Base-by-base conservation (phyloP, 2,329 filamentous ascomycete species). In the Colletotrichum sp. region DNA sequence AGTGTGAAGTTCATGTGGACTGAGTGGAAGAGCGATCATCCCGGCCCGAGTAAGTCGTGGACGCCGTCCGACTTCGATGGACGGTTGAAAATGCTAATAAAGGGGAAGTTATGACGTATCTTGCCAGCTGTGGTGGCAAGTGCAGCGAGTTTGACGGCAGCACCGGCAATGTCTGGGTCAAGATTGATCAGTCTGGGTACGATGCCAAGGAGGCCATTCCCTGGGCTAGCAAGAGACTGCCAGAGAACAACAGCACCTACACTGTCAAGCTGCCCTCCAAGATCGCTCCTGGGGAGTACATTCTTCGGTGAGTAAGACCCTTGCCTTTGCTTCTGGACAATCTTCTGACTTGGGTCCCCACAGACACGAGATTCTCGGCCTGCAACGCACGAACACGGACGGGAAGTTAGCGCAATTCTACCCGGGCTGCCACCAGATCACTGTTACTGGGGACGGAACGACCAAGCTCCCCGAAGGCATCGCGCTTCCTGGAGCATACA, bases 381-480 rank as follows among this genome's bases (percentile, higher is more conserved):
- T 91, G 67, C 89, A 91, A 81, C 78, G 87, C 4, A 85, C 84
- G n/a, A 60, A 80, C 16, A 89, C 90, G 77, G 88, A 88, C 3
- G 90, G 90, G n/a, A 64, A 77, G 22, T 27, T 78, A 11, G 89
- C 87, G 2, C 90, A 91, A 78, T 88, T 91, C 81, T 91, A 91
- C 79, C 90, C 90, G 0, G 88, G 88, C 13, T 91, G 90, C 82
- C 89, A 91, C 80, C 90, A 91, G 81, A 85, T 91, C 28, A 84
- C 90, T 79, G 87, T 91, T 28, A 88, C 87, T 1, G 88, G 89
- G 15, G 82, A 85, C 22, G 89, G 88, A 13, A 86, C 79, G 52
- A 86, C 80, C 71, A 82, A 80, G 60, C 86, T 72, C 3, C 69
- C 71, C 12, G 78, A 79, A 15, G 79, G 80, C 2, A 77, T 80